Evolutionary conservation across 805 yeast genomes (phyloP), one percentile per base, ranked within the genome.

Genomic region (Candida bentonensis): DNA sequence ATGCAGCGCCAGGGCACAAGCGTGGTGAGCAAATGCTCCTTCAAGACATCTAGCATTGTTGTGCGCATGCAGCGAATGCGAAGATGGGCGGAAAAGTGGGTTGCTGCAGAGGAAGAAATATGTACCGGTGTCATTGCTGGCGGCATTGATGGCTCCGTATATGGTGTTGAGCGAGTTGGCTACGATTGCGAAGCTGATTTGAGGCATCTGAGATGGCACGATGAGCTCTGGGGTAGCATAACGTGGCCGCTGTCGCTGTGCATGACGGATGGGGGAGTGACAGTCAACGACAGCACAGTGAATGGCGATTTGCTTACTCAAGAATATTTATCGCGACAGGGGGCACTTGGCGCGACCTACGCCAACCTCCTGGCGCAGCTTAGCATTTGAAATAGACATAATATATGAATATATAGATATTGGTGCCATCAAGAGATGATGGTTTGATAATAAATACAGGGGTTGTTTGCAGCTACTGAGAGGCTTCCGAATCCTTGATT

Each of bases 401-500:
- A n/a, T n/a, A n/a, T n/a, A n/a, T n/a, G n/a, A n/a, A n/a, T n/a
- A n/a, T n/a, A n/a, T n/a, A n/a, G n/a, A n/a, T n/a, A n/a, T n/a
- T n/a, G n/a, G n/a, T n/a, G n/a, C n/a, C n/a, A n/a, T n/a, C n/a
- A n/a, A n/a, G n/a, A n/a, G n/a, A n/a, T n/a, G n/a, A n/a, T n/a
- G n/a, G n/a, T n/a, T n/a, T n/a, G n/a, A n/a, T n/a, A n/a, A n/a
- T n/a, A n/a, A n/a, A n/a, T n/a, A n/a, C n/a, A n/a, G n/a, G n/a
- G n/a, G n/a, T n/a, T n/a, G n/a, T n/a, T n/a, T n/a, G n/a, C n/a
- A n/a, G n/a, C n/a, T n/a, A n/a, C n/a, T n/a, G n/a, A n/a, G n/a
- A n/a, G n/a, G n/a, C n/a, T n/a, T 46, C 17, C 22, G 20, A 27
- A 36, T 54, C 50, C 55, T 74, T 78, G 48, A 88, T 83, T 60